Percentiles rank a stretch among this genome's conserved stretches.
phyloP scores from a whole-genome alignment of 495 filamentous ascomycete genomes.

The Endocarpon pusillum region DNA sequence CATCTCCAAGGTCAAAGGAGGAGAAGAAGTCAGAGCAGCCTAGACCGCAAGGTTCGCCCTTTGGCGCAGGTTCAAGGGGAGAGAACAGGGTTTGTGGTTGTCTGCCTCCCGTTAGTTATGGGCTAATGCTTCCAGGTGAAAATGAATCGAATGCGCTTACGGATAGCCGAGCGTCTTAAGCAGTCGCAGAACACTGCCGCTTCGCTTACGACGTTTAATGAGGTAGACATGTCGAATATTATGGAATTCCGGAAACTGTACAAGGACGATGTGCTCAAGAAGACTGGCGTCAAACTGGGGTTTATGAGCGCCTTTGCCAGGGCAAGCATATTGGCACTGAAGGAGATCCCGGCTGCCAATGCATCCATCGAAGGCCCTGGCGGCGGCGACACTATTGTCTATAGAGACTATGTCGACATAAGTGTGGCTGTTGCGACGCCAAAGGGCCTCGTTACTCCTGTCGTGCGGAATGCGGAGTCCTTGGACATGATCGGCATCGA shows the following conservation, averaged over 20 bases:
- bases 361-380: constrained; percentile 93
- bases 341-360: constrained; percentile 87
- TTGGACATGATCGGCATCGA: constrained; percentile 83
- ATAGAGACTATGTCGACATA: constrained; percentile 94
- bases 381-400: constrained; percentile 93
- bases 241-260: constrained; percentile 96
- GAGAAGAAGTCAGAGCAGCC: constrained; percentile 18
- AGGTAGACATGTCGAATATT: constrained; percentile 95
- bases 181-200: constrained; percentile 98
- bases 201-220: constrained; percentile 95
- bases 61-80: constrained; percentile 37
- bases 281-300: constrained; percentile 90
- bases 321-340: constrained; percentile 84
- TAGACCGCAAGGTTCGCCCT: constrained; percentile 10
- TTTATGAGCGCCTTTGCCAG: constrained; percentile 98
- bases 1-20: constrained; percentile 17
- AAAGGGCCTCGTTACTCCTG: constrained; percentile 91
- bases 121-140: constrained; percentile 47
- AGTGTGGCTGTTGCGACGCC: constrained; percentile 94
- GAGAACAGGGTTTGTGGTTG: constrained; percentile 66
- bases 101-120: neutral
- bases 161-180: constrained; percentile 94
- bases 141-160: constrained; percentile 98
- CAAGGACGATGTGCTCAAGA: constrained; percentile 91
- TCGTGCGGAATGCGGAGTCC: constrained; percentile 81